A percentile compares a stretch with the other conserved stretches of the same genome.
phyloP scores from a whole-genome alignment of 441 rosid species.

The Pelargonium australe region DNA sequence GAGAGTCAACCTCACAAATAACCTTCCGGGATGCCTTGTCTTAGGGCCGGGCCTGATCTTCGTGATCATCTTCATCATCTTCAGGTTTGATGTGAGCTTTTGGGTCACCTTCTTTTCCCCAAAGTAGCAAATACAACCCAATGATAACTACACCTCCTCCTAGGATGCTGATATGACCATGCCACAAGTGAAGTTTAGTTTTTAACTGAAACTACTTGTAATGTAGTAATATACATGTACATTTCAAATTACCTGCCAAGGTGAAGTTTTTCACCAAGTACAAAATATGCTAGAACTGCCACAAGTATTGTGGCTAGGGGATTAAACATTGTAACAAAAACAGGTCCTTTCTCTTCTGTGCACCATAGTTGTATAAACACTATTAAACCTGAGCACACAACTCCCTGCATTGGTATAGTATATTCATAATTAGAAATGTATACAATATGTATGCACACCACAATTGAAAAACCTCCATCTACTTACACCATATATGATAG shows the following conservation, averaged over 20 bases:
- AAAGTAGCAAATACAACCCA: slow-evolving; percentile 53
- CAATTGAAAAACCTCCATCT: neutral
- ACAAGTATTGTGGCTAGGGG: slow-evolving; percentile 50
- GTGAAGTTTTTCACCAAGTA: slow-evolving; percentile 53
- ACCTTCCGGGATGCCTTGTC: no score
- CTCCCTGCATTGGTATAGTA: slow-evolving; percentile 36
- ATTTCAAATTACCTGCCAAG: slow-evolving; percentile 44
- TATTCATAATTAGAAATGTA: no score
- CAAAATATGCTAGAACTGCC: slow-evolving; percentile 44
- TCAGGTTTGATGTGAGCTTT: neutral
- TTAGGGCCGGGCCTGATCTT: no score
- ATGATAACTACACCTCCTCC: slow-evolving; percentile 44
- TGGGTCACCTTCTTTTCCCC: slow-evolving; percentile 55
- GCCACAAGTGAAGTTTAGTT: neutral
- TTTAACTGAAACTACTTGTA: no score
- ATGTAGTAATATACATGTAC: neutral
- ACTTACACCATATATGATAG: slow-evolving; percentile 51
- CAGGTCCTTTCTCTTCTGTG: slow-evolving; percentile 56
- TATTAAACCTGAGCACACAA: slow-evolving; percentile 43
- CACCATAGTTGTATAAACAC: slow-evolving; percentile 48
- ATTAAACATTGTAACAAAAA: slow-evolving; percentile 65
- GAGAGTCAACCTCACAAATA: no score
- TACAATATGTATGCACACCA: no score
- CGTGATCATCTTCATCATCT: no score
- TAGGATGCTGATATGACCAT: slow-evolving; percentile 32